A percentile compares a stretch with the other conserved stretches of the same genome.
phyloP scores from a whole-genome alignment of 2,329 filamentous ascomycete genomes.

The Neonectria hederae region DNA sequence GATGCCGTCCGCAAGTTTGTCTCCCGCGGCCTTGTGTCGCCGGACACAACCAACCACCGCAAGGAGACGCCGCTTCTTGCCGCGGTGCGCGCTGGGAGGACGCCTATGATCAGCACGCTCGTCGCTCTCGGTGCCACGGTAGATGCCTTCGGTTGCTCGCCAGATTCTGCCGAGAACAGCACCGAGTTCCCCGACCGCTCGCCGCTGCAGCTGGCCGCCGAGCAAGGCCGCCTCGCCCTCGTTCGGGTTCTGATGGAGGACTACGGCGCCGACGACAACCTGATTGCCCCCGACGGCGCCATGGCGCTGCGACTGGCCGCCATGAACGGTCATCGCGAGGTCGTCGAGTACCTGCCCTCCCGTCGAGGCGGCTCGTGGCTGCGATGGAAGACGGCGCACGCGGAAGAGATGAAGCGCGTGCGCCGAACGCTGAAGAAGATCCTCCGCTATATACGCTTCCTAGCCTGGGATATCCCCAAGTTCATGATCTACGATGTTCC shows the following conservation, averaged over 20 bases:
- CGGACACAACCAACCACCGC: conserved; percentile 44
- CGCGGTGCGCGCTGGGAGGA: conserved; percentile 45
- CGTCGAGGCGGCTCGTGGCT: conserved; percentile 51
- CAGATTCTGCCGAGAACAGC: background rate
- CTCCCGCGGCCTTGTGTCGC: conserved; percentile 49
- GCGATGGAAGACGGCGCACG: conserved; percentile 49
- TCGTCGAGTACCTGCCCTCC: conserved; percentile 54
- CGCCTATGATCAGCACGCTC: conserved; percentile 48
- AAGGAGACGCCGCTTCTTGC: conserved; percentile 50
- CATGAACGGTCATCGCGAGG: conserved; percentile 51
- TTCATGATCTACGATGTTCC: conserved; percentile 43
- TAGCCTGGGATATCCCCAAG: conserved; percentile 46
- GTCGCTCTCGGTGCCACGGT: conserved; percentile 49
- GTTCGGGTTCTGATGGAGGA: conserved; percentile 53
- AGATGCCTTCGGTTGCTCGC: conserved; percentile 39
- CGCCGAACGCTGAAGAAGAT: conserved; percentile 39
- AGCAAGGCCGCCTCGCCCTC: conserved; percentile 51
- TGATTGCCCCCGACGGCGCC: conserved; percentile 57
- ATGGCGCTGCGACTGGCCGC: conserved; percentile 57
- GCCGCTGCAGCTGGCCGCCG: conserved; percentile 56
- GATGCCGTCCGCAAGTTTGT: conserved; percentile 46
- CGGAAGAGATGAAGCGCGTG: conserved; percentile 40
- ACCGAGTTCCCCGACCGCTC: conserved; percentile 46
- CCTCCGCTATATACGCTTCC: conserved; percentile 32
- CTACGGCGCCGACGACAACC: conserved; percentile 53